Conservation (phyloP, 371 early-diverging fungal species). For the Nematocida homosporus region DNA sequence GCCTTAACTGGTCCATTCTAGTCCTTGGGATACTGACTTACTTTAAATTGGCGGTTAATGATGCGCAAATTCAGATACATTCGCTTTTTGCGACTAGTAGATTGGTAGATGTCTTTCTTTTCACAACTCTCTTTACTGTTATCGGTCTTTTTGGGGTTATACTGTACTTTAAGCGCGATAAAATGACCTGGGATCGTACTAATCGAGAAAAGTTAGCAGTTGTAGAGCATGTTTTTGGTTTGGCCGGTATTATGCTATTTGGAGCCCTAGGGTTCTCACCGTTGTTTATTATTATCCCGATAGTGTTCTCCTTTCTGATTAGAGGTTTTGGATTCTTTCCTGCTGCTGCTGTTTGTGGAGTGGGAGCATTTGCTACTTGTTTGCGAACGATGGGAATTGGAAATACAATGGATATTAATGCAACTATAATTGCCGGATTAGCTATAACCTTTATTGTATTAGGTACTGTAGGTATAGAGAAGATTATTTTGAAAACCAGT, state of each 20-base stretch:
- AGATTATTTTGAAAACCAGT: conserved; percentile 6
- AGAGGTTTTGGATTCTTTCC: neutral
- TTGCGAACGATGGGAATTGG: neutral
- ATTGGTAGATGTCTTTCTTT: neutral
- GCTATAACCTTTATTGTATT: conserved; percentile 5
- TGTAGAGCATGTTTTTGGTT: conserved; percentile 4
- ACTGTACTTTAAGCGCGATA: neutral
- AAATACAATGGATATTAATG: neutral
- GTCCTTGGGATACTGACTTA: neutral
- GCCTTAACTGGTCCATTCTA: neutral
- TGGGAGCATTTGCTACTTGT: neutral
- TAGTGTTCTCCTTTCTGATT: neutral
- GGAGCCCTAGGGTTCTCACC: neutral
- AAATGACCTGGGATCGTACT: neutral
- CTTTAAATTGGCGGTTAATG: no score
- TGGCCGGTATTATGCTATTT: conserved; percentile 2
- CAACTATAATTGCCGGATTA: conserved; percentile 1
- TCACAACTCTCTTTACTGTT: neutral
- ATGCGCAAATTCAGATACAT: no score
- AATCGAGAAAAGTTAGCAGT: neutral
- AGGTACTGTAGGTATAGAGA: conserved; percentile 34
- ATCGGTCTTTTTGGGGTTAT: neutral
- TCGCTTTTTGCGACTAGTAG: no score
- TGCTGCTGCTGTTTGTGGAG: neutral
- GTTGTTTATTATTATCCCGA: conserved; percentile 1